Evolutionary conservation across 352 stramenopile genomes (phyloP), one percentile per base, ranked within the genome.

Genomic region (Phytophthora colocasiae): DNA sequence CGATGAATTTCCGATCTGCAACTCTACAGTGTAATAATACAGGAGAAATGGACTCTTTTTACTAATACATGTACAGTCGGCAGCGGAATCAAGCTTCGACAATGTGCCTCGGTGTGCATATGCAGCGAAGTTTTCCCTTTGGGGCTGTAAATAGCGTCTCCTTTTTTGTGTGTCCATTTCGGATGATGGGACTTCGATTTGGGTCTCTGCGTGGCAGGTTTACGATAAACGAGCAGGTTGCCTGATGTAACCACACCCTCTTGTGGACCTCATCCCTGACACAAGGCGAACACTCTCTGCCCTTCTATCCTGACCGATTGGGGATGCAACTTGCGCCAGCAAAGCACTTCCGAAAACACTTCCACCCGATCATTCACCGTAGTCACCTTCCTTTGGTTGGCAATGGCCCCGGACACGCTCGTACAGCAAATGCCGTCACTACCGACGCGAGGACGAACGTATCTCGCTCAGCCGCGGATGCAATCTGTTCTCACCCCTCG

Each of bases 401-500:
- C n/a, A 17, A 66, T 67, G 63, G 63, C 56, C 2, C 64, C 58
- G 1, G 58, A 72, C 38, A 72, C 58, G 9, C 64, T 72, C 22
- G 50, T 72, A 6, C 64, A 63, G 10, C 14, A 50, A 24, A 57
- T 72, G 48, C 64, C 58, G 27, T 44, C 34, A 11, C 26, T 72
- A 15, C 29, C 49, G 10, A 44, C 43, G n/a, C 45, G 10, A 0
- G n/a, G 39, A 5, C 29, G 43, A 26, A 10, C 29, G 24, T 63
- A 55, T 19, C 27, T 58, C 15, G 24, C 34, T 7, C 66, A 19
- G 1, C 53, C 19, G 12, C 27, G 36, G 4, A 36, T 41, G 32
- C 60, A 38, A 41, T 40, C 19, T 12, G 29, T 44, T 15, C 22
- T 43, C 15, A 34, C 48, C 17, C 2, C 17, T 14, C 62, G 60